Evolutionary conservation across 345 rosid genomes (phyloP).

Genomic region (Arabidopsis suecica): DNA sequence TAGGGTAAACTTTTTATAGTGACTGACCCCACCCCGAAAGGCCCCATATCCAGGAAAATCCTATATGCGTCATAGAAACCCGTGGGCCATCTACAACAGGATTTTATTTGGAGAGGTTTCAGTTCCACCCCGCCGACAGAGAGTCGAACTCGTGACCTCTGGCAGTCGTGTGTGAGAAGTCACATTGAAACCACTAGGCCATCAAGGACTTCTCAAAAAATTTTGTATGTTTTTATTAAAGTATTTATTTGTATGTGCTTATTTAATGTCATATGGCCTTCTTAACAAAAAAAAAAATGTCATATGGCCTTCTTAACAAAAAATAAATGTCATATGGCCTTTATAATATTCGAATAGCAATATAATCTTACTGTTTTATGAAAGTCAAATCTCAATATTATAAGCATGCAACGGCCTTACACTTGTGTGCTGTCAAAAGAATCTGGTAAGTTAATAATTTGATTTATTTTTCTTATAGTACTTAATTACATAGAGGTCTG

Average conservation of each 20-base stretch:
- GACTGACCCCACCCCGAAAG: too few species aligned
- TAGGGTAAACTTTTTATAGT: too few species aligned
- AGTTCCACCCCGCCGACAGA: too few species aligned
- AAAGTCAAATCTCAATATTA: conserved; percentile 37
- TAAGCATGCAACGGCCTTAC: conserved; percentile 3
- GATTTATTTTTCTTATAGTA: not conserved
- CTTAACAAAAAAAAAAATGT: not conserved
- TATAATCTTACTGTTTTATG: conserved; percentile 14
- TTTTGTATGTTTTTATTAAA: too few species aligned
- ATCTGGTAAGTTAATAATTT: conserved; percentile 5
- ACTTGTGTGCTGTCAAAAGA: conserved; percentile 16
- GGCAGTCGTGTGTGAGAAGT: too few species aligned
- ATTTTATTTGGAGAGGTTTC: too few species aligned
- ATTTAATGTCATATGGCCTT: conserved; percentile 18
- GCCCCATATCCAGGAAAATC: too few species aligned
- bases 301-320: conserved; percentile 1
- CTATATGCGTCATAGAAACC: too few species aligned
- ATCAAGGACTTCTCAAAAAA: too few species aligned
- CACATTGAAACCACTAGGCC: too few species aligned
- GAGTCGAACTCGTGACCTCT: too few species aligned
- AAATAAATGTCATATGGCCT: conserved; percentile 5
- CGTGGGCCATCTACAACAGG: too few species aligned
- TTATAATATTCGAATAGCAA: conserved; percentile 18
- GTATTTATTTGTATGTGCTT: not conserved
- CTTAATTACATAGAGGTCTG: not conserved